Base-by-base conservation (phyloP, 1,139 yeast genomes). In the Nadsonia starkeyi-henricii region DNA sequence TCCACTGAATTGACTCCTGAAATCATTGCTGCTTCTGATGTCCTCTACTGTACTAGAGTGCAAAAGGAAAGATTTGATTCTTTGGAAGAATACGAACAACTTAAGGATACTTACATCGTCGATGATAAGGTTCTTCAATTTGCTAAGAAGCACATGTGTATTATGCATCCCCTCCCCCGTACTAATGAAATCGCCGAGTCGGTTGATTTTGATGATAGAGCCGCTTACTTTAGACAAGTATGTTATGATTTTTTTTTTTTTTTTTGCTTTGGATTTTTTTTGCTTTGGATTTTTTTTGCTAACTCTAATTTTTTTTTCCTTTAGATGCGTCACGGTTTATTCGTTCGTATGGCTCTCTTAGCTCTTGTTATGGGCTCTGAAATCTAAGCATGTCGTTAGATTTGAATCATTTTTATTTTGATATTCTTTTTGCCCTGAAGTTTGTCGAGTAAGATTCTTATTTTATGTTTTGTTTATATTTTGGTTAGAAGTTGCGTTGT, bases 141-240 rank as follows among this genome's bases (percentile, higher is more conserved):
- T 65, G 97, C 98, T 59, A 93, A 93, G 73, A 88, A 86, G 68
- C 96, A 91, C 70, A 91, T 91, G 98, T 88, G 96, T 68, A 84
- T 93, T 55, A 83, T 93, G 95, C 99, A 93, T 67, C 99, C 99
- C 66, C 78, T 93, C 61, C 99, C 99, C 65, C 85, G 99, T 70
- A 88, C 86, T 57, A 83, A 79, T 60, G 99, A 93, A 72, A 89
- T 93, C 59, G 83, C 85, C 62, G 97, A 88, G 70, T 98, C 93
- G 72, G 97, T 93, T 60, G 99, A 93, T 69, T 91, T 89, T 63
- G 99, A 93, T 69, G 96, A 89, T 69, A 84, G 98, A 69, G 97
- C 98, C 56, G 97, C 97, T 53, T 91, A 91, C 73, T 91, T 91
- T 75, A 85, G 98, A 78, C 97, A 89, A 74, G 60, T 57, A 48